Base-by-base conservation (phyloP, 768 basidiomycete species). In the Podaxis sp. region DNA sequence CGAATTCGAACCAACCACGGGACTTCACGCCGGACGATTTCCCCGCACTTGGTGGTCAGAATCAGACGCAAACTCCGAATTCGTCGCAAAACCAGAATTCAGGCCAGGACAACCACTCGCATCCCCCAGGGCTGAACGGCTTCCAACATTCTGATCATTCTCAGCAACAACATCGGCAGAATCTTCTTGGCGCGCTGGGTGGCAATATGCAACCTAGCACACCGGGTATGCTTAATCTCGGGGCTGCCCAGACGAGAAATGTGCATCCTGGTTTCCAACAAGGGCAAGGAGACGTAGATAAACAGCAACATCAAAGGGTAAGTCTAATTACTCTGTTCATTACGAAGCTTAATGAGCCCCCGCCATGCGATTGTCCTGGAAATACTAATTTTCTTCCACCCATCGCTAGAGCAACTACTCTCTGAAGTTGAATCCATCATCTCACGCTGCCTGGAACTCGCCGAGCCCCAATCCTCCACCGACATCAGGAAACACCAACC, bases 1-100 rank as follows among this genome's bases (percentile, higher is more conserved):
- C 75, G 43, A 74, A 68, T 51, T 68, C 74, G 60, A 74, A 71
- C 64, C 81, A 83, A 66, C 74, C 83, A 61, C 79, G 87, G 69
- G 87, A 89, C 72, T 91, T 94, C 64, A 90, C 89, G n/a, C 85
- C 88, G 43, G 92, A 94, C 67, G 93, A 95, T 77, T 94, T 95
- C 72, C 93, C 93, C 55, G 93, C 93, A 17, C 78, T 95, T 27
- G 89, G 92, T 11, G 89, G 88, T 57, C 87, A 84, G 66, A 75
- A 79, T 62, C 79, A 81, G 65, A 62, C 78, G 62, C 75, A 75
- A 69, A 70, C 67, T 47, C 77, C 77, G 65, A 78, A 70, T 55
- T 56, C 65, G 22, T 64, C 71, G 25, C 75, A 75, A 63, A 73
- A 64, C 64, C 78, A 76, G 67, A 71, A 65, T 47, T 64, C 74